These are phyloP conservation scores for Bisporella sp. DNA, from an alignment of 2,329 filamentous ascomycete species.

Conservation along the genomic window DNA sequence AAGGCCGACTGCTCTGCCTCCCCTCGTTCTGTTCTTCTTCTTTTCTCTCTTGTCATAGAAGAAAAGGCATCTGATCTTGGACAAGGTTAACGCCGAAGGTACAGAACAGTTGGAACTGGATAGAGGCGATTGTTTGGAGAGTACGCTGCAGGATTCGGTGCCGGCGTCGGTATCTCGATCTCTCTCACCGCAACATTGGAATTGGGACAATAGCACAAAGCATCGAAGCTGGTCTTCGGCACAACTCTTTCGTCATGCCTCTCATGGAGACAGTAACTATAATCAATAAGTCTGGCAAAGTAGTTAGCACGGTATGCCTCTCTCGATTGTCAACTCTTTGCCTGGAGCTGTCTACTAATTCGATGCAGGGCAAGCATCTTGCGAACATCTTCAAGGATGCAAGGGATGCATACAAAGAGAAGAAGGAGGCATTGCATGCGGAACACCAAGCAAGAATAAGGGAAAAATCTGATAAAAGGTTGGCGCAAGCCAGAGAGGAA, in stretches of 20 bases:
- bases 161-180: no score
- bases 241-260: constrained; percentile 16
- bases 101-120: no score
- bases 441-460: constrained; percentile 54
- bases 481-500: constrained; percentile 35
- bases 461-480: constrained; percentile 53
- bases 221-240: constrained; percentile 21
- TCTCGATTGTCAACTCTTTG: constrained; percentile 2
- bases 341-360: constrained; percentile 10
- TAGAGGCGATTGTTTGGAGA: no score
- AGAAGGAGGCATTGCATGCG: constrained; percentile 73
- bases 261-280: constrained; percentile 74
- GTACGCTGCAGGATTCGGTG: no score
- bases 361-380: constrained; percentile 75
- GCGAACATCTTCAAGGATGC: constrained; percentile 90
- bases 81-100: no score
- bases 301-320: constrained; percentile 71
- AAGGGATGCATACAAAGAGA: constrained; percentile 78
- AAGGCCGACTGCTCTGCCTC: not conserved
- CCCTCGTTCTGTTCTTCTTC: not conserved
- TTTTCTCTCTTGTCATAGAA: not conserved
- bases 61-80: no score
- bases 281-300: constrained; percentile 85
- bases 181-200: constrained; percentile 12
- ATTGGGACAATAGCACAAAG: constrained; percentile 3